Percentiles rank a stretch among this genome's conserved stretches.
Conservation (phyloP, 768 basidiomycete genomes). For the Pleurotus pulmonarius region DNA sequence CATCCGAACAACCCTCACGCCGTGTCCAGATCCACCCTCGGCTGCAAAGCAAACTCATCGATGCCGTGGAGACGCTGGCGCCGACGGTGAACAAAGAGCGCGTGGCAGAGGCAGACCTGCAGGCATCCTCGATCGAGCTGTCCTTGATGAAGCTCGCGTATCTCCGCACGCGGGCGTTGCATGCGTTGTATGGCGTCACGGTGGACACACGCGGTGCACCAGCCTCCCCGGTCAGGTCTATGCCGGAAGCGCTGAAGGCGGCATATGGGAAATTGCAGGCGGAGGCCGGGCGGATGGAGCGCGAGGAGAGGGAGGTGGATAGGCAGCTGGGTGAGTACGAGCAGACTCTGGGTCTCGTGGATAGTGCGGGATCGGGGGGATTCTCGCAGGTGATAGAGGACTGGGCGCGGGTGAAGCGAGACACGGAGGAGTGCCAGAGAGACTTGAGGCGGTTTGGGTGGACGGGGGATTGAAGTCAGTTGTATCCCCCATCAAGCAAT, state of each 20-base stretch:
- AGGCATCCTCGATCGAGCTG: conserved; percentile 42
- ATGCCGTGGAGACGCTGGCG: conserved; percentile 23
- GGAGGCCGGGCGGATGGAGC: conserved; percentile 31
- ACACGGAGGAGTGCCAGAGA: conserved; percentile 44
- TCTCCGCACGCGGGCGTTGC: conserved; percentile 34
- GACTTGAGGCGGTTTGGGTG: conserved; percentile 50
- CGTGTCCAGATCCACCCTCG: conserved; percentile 24
- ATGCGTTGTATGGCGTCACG: conserved; percentile 34
- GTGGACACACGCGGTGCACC: conserved; percentile 13
- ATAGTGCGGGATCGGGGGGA: conserved; percentile 32
- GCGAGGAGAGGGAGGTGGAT: conserved; percentile 34
- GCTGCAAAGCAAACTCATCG: conserved; percentile 25
- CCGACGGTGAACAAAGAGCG: conserved; percentile 23
- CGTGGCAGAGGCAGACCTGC: conserved; percentile 33
- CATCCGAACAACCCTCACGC: background rate
- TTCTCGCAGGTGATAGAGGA: conserved; percentile 46
- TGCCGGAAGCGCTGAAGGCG: conserved; percentile 29
- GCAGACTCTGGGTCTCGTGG: conserved; percentile 34
- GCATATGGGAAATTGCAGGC: conserved; percentile 27
- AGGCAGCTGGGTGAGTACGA: conserved; percentile 38
- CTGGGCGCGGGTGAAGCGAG: conserved; percentile 41
- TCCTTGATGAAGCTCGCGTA: conserved; percentile 46
- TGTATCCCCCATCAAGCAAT: no score
- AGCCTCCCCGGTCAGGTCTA: conserved; percentile 9
- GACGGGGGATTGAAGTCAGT: conserved; percentile 34